phyloP scores from a whole-genome alignment of 257 asterid species.

The Solanum sparsipilum region DNA sequence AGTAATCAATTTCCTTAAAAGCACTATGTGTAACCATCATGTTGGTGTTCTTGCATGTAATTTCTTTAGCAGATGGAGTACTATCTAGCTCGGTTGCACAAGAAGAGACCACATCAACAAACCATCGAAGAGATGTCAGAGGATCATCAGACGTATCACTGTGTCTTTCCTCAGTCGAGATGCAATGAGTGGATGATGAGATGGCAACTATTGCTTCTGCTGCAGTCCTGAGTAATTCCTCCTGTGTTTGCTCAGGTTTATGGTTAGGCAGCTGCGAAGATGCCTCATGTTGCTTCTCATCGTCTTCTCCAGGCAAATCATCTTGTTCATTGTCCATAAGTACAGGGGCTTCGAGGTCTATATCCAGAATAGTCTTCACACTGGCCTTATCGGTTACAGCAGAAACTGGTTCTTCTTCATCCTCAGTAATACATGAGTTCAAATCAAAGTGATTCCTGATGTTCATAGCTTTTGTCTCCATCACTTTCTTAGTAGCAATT shows the following conservation, averaged over 20 bases:
- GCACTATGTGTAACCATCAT: slow-evolving; percentile 2
- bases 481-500: slow-evolving; percentile 17
- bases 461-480: slow-evolving; percentile 7
- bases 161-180: slow-evolving; percentile 3
- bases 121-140: slow-evolving; percentile 45
- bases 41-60: slow-evolving; percentile 8
- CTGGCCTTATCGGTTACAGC: slow-evolving; percentile 18
- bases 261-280: background rate
- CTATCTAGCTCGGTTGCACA: slow-evolving; percentile 22
- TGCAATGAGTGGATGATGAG: slow-evolving; percentile 33
- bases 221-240: slow-evolving; percentile 47
- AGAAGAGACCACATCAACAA: slow-evolving; percentile 44
- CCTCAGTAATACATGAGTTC: slow-evolving; percentile 61
- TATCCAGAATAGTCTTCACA: slow-evolving; percentile 29
- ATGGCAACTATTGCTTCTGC: slow-evolving; percentile 60
- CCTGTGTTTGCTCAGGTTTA: slow-evolving; percentile 8
- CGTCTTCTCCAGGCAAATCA: slow-evolving; percentile 8
- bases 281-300: slow-evolving; percentile 7
- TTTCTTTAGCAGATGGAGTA: slow-evolving; percentile 14
- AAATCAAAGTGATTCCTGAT: slow-evolving; percentile 47
- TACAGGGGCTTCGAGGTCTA: slow-evolving; percentile 68
- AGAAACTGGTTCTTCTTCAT: slow-evolving; percentile 46
- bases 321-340: slow-evolving; percentile 37
- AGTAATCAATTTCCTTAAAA: slow-evolving; percentile 58
- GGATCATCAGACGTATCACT: slow-evolving; percentile 24